These are phyloP conservation scores for Stereocaulon alpinum DNA, from an alignment of 495 filamentous ascomycete genomes.

Conservation along the genomic window DNA sequence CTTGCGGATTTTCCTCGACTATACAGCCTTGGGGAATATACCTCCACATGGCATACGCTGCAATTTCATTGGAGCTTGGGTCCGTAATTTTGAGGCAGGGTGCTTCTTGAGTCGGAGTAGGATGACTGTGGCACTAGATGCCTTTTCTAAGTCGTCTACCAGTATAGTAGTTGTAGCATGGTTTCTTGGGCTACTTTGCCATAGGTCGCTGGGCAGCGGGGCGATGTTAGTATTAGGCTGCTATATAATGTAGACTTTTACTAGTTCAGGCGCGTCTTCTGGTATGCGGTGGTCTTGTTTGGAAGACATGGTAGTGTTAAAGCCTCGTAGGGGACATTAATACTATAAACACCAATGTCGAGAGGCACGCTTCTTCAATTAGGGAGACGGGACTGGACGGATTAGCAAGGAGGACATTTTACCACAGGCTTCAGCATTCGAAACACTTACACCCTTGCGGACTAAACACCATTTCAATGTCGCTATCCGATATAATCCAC, in stretches of 20 bases:
- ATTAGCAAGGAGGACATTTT: too few relatives aligned
- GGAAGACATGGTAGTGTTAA: not conserved
- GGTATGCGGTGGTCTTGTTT: constrained; percentile 1
- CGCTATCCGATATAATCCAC: not conserved
- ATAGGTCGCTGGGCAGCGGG: constrained; percentile 4
- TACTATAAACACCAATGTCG: not conserved
- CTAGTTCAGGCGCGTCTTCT: constrained; percentile 4
- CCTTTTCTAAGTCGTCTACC: not conserved
- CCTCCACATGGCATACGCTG: constrained; percentile 10
- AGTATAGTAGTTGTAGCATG: not conserved
- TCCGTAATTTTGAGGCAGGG: constrained; percentile 9
- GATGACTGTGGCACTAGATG: not conserved
- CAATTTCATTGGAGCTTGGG: not conserved
- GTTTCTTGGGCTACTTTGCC: not conserved
- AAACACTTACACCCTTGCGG: too few relatives aligned
- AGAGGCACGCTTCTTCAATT: not conserved
- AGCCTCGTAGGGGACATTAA: not conserved
- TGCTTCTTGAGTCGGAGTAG: not conserved
- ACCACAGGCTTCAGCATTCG: too few relatives aligned
- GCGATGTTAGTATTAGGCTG: not conserved
- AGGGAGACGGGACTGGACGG: not conserved
- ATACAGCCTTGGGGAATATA: constrained; percentile 14
- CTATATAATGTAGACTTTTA: not conserved
- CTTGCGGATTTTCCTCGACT: constrained; percentile 1
- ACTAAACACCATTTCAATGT: not conserved